Conservation (phyloP, 805 yeast genomes). For the Kazachstania bromeliacearum region DNA sequence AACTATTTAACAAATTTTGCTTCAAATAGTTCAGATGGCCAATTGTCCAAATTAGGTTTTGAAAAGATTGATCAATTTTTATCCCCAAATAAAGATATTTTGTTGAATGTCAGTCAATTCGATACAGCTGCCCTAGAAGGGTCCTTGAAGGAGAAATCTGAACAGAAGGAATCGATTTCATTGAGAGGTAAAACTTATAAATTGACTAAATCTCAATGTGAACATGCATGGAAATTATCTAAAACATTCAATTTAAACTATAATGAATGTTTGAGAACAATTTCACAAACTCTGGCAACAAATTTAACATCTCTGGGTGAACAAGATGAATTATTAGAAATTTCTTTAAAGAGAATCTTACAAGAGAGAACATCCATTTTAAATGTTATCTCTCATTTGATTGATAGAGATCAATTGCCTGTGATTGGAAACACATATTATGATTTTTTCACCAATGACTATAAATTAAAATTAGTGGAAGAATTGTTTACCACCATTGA, state of each 20-base stretch:
- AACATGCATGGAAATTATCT: slow-evolving; percentile 35
- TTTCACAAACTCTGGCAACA: slow-evolving; percentile 30
- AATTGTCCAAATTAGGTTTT: no score
- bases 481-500: slow-evolving; percentile 2
- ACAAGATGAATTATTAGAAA: slow-evolving; percentile 30
- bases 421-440: slow-evolving; percentile 15
- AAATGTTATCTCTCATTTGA: slow-evolving; percentile 30
- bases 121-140: slow-evolving; percentile 5
- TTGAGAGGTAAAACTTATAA: slow-evolving; percentile 36
- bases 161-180: slow-evolving; percentile 15
- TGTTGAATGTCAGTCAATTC: slow-evolving; percentile 9
- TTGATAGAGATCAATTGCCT: slow-evolving; percentile 18
- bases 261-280: slow-evolving; percentile 40
- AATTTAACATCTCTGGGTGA: slow-evolving; percentile 29
- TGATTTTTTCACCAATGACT: slow-evolving; percentile 1
- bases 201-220: slow-evolving; percentile 29
- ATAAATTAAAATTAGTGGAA: slow-evolving; percentile 7
- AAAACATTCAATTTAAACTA: slow-evolving; percentile 32
- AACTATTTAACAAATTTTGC: neutral
- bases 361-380: slow-evolving; percentile 44
- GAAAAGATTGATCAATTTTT: slow-evolving; percentile 13
- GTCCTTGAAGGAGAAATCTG: neutral
- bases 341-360: slow-evolving; percentile 27
- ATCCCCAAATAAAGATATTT: slow-evolving; percentile 7
- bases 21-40: neutral